Evolutionary conservation across 1,139 yeast genomes (phyloP).

Genomic region (Saccharomyces hybrid): DNA sequence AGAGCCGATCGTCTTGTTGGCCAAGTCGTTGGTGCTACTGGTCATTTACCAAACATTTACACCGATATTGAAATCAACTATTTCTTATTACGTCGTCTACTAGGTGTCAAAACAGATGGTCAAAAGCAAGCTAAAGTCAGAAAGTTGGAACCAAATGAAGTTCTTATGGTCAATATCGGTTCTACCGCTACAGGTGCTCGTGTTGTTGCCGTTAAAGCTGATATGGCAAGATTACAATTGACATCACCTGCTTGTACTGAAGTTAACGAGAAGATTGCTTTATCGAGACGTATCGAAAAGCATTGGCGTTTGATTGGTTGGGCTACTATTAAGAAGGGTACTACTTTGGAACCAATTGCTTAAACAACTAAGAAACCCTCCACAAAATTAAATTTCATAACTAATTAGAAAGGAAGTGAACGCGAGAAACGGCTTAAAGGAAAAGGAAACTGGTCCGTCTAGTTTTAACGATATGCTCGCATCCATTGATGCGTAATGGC

Average conservation of each 20-base stretch:
- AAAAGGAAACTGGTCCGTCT: background rate
- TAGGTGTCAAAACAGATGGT: constrained; percentile 98
- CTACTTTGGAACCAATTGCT: constrained; percentile 64
- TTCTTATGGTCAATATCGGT: constrained; percentile 97
- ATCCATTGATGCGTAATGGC: background rate
- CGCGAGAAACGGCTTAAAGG: background rate
- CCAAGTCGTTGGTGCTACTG: constrained; percentile 97
- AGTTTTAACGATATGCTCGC: background rate
- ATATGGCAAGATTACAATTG: constrained; percentile 95
- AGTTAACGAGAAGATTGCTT: constrained; percentile 94
- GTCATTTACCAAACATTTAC: constrained; percentile 89
- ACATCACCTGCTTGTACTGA: constrained; percentile 99
- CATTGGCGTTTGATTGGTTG: constrained; percentile 99
- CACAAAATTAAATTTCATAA: background rate
- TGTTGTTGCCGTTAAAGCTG: constrained; percentile 96
- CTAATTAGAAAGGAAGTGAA: background rate
- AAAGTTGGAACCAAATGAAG: constrained; percentile 89
- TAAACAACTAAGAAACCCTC: constrained; percentile 16
- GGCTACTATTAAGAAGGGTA: constrained; percentile 98
- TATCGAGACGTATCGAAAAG: constrained; percentile 97
- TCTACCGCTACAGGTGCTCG: constrained; percentile 99
- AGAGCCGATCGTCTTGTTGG: constrained; percentile 99
- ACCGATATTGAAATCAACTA: constrained; percentile 96
- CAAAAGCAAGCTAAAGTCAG: constrained; percentile 95
- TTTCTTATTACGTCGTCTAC: constrained; percentile 88